Conservation (phyloP, 352 stramenopile species). For the Globisporangium cystogenes region DNA sequence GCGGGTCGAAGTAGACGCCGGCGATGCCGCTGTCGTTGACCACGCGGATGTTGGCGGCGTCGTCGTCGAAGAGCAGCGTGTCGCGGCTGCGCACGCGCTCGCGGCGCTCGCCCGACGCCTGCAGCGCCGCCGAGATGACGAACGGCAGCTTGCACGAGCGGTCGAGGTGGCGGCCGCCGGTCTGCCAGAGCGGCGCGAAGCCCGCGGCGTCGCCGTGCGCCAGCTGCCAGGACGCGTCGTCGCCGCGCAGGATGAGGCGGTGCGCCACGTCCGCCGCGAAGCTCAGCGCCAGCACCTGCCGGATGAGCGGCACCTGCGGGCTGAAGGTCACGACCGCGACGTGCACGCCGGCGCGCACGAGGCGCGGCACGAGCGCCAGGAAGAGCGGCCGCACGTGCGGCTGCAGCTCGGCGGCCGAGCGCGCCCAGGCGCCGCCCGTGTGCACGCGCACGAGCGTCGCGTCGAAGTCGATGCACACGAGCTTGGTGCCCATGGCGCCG, state of each 20-base stretch:
- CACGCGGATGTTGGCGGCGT: slow-evolving; percentile 67
- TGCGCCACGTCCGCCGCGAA: slow-evolving; percentile 30
- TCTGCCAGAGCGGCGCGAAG: slow-evolving; percentile 58
- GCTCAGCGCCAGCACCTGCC: slow-evolving; percentile 46
- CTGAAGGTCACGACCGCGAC: slow-evolving; percentile 83
- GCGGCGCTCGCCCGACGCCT: slow-evolving; percentile 22
- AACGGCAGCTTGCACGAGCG: slow-evolving; percentile 73
- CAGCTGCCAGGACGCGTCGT: slow-evolving; percentile 57
- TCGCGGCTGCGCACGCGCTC: slow-evolving; percentile 47
- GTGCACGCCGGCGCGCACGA: slow-evolving; percentile 31
- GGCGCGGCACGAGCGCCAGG: slow-evolving; percentile 42
- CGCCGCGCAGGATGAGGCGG: slow-evolving; percentile 52
- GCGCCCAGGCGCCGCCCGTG: slow-evolving; percentile 56
- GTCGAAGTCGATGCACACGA: slow-evolving; percentile 86
- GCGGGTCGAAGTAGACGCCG: slow-evolving; percentile 64
- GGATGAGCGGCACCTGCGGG: slow-evolving; percentile 61
- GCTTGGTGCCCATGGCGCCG: slow-evolving; percentile 30
- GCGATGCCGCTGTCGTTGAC: slow-evolving; percentile 69
- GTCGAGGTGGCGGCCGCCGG: slow-evolving; percentile 44
- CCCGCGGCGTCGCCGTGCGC: slow-evolving; percentile 28
- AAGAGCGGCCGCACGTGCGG: slow-evolving; percentile 62
- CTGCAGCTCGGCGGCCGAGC: slow-evolving; percentile 31
- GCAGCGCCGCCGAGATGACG: slow-evolving; percentile 57
- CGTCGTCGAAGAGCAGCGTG: slow-evolving; percentile 79
- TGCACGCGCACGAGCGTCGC: slow-evolving; percentile 75